phyloP scores from a whole-genome alignment of 345 rosid species.

The Salix koriyanagi region DNA sequence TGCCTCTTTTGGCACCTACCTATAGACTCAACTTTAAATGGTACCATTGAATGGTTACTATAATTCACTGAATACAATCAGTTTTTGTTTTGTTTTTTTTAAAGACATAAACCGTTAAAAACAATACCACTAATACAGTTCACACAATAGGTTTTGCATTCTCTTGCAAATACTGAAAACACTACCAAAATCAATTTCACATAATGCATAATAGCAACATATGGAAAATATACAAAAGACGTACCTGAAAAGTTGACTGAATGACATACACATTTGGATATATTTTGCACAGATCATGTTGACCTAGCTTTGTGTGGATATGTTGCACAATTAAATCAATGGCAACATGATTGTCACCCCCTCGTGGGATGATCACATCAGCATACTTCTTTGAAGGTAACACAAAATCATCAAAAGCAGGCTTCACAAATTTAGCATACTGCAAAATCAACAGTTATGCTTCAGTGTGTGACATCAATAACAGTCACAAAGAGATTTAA shows the following conservation, averaged over 20 bases:
- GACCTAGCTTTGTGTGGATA: constrained; percentile 90
- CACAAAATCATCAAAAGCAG: constrained; percentile 98
- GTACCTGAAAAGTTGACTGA: constrained; percentile 91
- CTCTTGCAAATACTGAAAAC: neutral
- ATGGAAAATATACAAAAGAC: constrained; percentile 1
- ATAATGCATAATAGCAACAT: neutral
- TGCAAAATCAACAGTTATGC: constrained; percentile 33
- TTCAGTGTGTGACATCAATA: constrained; percentile 6
- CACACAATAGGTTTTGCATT: neutral
- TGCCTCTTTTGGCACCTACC: neutral
- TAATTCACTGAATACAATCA: neutral
- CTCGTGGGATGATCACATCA: constrained; percentile 90
- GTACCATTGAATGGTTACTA: neutral
- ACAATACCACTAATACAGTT: neutral
- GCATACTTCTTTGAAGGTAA: constrained; percentile 94
- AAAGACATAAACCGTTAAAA: neutral
- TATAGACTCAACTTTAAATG: neutral
- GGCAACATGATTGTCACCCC: constrained; percentile 96
- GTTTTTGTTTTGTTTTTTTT: neutral
- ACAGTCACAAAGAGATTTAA: neutral
- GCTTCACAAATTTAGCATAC: constrained; percentile 97
- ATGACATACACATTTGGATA: constrained; percentile 76
- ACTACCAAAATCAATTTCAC: neutral
- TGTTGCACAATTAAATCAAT: constrained; percentile 95
- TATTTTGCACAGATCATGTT: constrained; percentile 88